Percentiles rank a stretch among this genome's conserved stretches.
Conservation (phyloP, 2,329 filamentous ascomycete genomes). For the Nakataea oryzae region DNA sequence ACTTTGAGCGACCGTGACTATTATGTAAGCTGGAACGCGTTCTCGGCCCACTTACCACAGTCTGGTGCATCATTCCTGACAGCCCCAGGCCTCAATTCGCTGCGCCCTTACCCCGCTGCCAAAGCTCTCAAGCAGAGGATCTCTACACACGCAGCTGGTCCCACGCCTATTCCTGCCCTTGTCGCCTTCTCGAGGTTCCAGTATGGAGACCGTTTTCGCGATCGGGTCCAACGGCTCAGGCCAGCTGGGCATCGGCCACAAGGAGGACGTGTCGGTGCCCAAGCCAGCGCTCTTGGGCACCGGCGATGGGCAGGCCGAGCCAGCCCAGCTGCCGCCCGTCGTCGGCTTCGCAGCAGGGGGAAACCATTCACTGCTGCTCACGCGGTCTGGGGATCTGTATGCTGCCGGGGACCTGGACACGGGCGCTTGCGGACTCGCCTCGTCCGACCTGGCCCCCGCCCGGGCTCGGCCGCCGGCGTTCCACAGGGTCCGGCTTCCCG, state of each 20-base stretch:
- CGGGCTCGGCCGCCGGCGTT: neutral
- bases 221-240: slow-evolving; percentile 70
- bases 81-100: too few species aligned
- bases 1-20: neutral
- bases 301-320: slow-evolving; percentile 10
- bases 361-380: slow-evolving; percentile 74
- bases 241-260: slow-evolving; percentile 62
- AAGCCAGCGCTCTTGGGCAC: slow-evolving; percentile 48
- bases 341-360: slow-evolving; percentile 52
- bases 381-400: slow-evolving; percentile 47
- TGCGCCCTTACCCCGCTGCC: too few species aligned
- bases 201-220: slow-evolving; percentile 49
- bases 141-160: too few species aligned
- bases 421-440: slow-evolving; percentile 42
- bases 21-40: neutral
- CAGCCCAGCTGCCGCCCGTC: slow-evolving; percentile 18
- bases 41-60: neutral
- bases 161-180: neutral
- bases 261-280: slow-evolving; percentile 59
- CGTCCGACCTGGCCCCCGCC: slow-evolving; percentile 8
- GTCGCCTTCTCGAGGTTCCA: neutral
- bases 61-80: too few species aligned
- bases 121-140: too few species aligned
- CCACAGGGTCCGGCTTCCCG: slow-evolving; percentile 1
- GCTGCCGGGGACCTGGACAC: slow-evolving; percentile 50